Evolutionary conservation across 1,284 basidiomycete species (phyloP), one percentile per base, ranked within the genome.

Genomic region (Leucocoprinus gongylophorus): DNA sequence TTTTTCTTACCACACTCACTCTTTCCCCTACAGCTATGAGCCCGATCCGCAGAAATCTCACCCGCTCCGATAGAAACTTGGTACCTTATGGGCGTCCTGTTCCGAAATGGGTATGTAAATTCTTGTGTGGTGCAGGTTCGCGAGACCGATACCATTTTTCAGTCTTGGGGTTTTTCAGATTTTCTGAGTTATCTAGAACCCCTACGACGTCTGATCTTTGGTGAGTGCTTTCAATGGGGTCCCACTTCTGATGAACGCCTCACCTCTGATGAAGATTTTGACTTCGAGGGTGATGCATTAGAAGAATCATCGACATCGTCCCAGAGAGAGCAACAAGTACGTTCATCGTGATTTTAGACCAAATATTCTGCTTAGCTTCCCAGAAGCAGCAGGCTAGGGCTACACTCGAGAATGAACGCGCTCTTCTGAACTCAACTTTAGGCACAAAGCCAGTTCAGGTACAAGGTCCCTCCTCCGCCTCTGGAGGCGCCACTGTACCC

Each of bases 161-260:
- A 81, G 79, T 62, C 67, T n/a, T 82, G 80, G 79, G 74, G 72
- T 51, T 61, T 82, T 51, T 66, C 72, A 7, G 67, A 69, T 13
- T 57, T 81, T 12, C 58, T 81, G 29, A 71, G 58, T 54, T 76
- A 67, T 57, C 58, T 81, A 12, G 78, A 77, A 54, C 78, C 77
- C 6, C 63, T 76, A 17, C 66, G 69, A 33, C 59, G 56, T 30
- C 64, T 61, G 26, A 51, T 55, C 7, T 53, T 58, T 35, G 23
- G 3, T 2, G 9, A 10, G 32, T 8, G 9, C 32, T 8, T 6
- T 15, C 9, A 17, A n/a, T 39, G 50, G 42, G 32, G 39, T 37
- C n/a, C n/a, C n/a, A n/a, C n/a, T n/a, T n/a, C n/a, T 7, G 46
- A 47, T 6, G 51, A 52, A 20, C 54, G 54, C 35, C 39, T 40